phyloP scores from a whole-genome alignment of 805 yeast species.

The Priceomyces fermenticarens region DNA sequence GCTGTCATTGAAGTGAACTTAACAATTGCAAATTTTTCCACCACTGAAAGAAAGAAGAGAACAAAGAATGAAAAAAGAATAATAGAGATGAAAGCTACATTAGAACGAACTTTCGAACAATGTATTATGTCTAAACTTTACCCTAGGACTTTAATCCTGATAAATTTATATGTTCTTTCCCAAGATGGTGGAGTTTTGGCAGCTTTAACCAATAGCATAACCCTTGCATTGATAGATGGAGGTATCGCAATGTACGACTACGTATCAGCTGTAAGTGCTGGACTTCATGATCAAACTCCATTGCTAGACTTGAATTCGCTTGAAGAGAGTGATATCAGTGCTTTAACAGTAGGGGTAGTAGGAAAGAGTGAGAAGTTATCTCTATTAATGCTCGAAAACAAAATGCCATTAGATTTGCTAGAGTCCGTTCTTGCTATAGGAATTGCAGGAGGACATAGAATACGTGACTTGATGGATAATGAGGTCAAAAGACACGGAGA shows the following conservation, averaged over 20 bases:
- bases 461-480: slow-evolving; percentile 81
- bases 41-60: slow-evolving; percentile 70
- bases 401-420: slow-evolving; percentile 76
- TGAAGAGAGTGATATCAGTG: slow-evolving; percentile 83
- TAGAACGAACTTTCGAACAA: slow-evolving; percentile 69
- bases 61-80: slow-evolving; percentile 67
- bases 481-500: slow-evolving; percentile 78
- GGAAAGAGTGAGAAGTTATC: slow-evolving; percentile 82
- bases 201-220: slow-evolving; percentile 77
- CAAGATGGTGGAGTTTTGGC: slow-evolving; percentile 90
- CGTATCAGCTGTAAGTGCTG: slow-evolving; percentile 76
- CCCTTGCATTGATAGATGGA: slow-evolving; percentile 89
- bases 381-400: slow-evolving; percentile 73
- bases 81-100: slow-evolving; percentile 61
- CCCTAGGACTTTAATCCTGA: slow-evolving; percentile 78
- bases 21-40: slow-evolving; percentile 77
- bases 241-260: slow-evolving; percentile 94
- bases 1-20: slow-evolving; percentile 64
- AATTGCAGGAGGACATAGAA: slow-evolving; percentile 79
- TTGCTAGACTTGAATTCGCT: slow-evolving; percentile 76
- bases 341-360: slow-evolving; percentile 76
- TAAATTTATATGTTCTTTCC: slow-evolving; percentile 72
- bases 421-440: slow-evolving; percentile 78
- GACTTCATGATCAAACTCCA: slow-evolving; percentile 72
- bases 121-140: slow-evolving; percentile 71